These are phyloP conservation scores for Raddia distichophylla DNA, from an alignment of 176 grass and related monocot genomes.

Conservation along the genomic window DNA sequence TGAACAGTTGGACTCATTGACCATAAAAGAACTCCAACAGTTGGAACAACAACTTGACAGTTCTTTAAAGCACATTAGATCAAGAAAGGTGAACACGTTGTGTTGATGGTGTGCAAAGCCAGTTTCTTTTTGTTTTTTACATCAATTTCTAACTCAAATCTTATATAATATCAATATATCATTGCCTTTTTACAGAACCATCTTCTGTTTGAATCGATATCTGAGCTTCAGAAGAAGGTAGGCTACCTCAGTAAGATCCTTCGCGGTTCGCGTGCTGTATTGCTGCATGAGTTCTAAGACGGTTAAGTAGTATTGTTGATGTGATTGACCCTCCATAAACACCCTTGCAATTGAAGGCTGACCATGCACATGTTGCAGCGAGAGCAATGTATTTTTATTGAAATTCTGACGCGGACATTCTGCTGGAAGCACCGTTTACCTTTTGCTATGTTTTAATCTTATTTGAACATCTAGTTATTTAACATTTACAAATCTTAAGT, in stretches of 20 bases:
- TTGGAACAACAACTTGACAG: constrained; percentile 82
- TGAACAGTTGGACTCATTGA: constrained; percentile 71
- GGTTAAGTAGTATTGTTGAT: background rate
- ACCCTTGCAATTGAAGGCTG: background rate
- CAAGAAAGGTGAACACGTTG: constrained; percentile 72
- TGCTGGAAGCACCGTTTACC: background rate
- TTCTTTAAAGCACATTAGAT: constrained; percentile 84
- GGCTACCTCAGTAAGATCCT: constrained; percentile 22
- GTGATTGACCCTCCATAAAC: background rate
- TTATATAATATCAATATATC: constrained; percentile 16
- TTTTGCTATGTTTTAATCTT: background rate
- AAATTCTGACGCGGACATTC: background rate
- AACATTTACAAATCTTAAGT: background rate
- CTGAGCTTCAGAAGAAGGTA: constrained; percentile 80
- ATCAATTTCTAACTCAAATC: constrained; percentile 1
- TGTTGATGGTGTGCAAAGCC: background rate
- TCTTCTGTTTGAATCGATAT: constrained; percentile 65
- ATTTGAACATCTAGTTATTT: background rate
- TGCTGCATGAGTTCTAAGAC: background rate
- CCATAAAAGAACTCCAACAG: constrained; percentile 73
- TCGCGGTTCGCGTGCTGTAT: background rate
- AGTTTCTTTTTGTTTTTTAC: constrained; percentile 6
- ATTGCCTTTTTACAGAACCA: constrained; percentile 59
- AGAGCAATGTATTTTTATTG: background rate
- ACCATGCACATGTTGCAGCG: background rate